Conservation (phyloP, 1,284 basidiomycete genomes). For the Tilletia walkeri region DNA sequence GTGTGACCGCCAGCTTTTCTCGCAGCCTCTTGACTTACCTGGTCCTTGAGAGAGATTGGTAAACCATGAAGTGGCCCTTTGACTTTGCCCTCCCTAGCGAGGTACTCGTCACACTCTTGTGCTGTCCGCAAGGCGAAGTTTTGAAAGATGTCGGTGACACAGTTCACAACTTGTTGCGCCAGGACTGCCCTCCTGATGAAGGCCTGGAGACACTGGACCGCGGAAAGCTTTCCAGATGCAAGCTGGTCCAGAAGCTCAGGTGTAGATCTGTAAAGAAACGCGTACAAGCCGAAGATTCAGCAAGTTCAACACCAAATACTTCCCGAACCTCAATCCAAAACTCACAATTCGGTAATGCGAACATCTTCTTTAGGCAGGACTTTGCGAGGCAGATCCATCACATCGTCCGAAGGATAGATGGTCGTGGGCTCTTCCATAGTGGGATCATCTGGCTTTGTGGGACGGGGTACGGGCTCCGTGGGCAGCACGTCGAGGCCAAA, state of each 20-base stretch:
- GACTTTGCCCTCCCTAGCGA: slow-evolving; percentile 60
- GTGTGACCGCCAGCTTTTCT: slow-evolving; percentile 57
- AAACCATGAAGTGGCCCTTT: slow-evolving; percentile 67
- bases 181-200: slow-evolving; percentile 31
- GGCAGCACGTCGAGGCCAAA: slow-evolving; percentile 23
- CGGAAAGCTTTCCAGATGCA: slow-evolving; percentile 25
- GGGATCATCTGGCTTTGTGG: slow-evolving; percentile 21
- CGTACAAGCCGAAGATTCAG: not conserved
- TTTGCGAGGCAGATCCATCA: slow-evolving; percentile 23
- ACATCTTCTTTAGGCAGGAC: slow-evolving; percentile 30
- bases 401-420: slow-evolving; percentile 29
- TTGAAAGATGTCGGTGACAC: slow-evolving; percentile 30
- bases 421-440: slow-evolving; percentile 26
- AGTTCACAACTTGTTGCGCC: slow-evolving; percentile 36
- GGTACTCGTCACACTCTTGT: slow-evolving; percentile 59
- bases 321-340: not conserved
- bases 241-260: slow-evolving; percentile 28
- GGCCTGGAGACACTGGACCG: slow-evolving; percentile 29
- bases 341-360: slow-evolving; percentile 29
- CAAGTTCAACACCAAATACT: not conserved
- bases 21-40: slow-evolving; percentile 56
- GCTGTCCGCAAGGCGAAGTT: slow-evolving; percentile 18
- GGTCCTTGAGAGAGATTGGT: slow-evolving; percentile 68
- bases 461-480: slow-evolving; percentile 27
- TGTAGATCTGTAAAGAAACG: slow-evolving; percentile 12